Evolutionary conservation across 2,329 filamentous ascomycete genomes (phyloP), one percentile per base, ranked within the genome.

Genomic region (Diaporthe eres): DNA sequence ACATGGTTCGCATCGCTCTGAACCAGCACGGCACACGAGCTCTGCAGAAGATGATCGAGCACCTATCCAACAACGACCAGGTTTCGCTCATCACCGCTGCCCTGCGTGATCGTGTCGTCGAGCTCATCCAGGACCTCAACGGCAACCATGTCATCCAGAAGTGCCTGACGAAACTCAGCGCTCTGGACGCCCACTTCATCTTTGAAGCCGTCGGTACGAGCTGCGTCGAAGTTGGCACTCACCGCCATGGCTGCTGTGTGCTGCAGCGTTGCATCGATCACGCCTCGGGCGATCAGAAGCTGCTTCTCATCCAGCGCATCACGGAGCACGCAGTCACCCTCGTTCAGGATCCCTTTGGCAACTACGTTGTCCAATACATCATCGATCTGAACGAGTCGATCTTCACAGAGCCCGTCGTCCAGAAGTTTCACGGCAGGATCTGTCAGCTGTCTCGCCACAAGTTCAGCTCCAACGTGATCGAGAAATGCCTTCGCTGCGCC

Each of bases 61-160:
- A 95, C 83, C 94, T 99, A 81, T 94, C 93, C 71, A 97, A 95
- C 37, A 90, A 92, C 4, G 92, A 94, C 81, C 97, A 99, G 85
- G 94, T 96, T 70, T 89, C 94, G 80, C 93, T 95, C 79, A 97
- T 99, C 83, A 98, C 98, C 79, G 89, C 94, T 73, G 95, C 97
- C 19, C 90, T 99, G 70, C 91, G 93, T 78, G 90, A 92, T 82
- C 92, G 94, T 76, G 97, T 99, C 67, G 97, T 99, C 28, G 94
- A 97, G 80, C 90, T 99, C 73, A 98, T 99, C 77, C 95, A 99
- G 84, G 97, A 99, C 81, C 89, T 99, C 72, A 99, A 99, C 82
- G 97, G 97, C 84, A 99, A 99, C 81, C 97, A 99, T 81, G 97
- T 99, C 81, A 98, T 99, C 78, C 97, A 99, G 86, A 99, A 99